Conservation (phyloP, 345 rosid genomes). For the Salix exigua region DNA sequence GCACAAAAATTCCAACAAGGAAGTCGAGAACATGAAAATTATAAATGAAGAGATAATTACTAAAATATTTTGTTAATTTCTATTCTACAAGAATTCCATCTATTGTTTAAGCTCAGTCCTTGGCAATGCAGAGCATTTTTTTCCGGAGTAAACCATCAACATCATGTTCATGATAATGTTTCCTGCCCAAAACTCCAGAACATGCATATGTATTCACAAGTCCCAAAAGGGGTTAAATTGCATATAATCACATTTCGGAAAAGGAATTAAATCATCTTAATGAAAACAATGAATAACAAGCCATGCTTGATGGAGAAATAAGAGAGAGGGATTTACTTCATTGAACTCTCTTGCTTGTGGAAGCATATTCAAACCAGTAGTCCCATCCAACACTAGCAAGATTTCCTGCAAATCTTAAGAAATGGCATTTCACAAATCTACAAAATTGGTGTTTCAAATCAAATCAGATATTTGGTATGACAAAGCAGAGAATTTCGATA, state of each 20-base stretch:
- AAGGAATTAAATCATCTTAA: not conserved
- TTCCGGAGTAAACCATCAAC: not conserved
- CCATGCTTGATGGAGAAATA: not conserved
- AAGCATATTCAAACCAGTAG: slow-evolving; percentile 95
- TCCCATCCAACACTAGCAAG: slow-evolving; percentile 90
- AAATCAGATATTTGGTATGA: not conserved
- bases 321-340: slow-evolving; percentile 50
- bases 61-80: not conserved
- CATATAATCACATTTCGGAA: not conserved
- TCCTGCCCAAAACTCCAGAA: not conserved
- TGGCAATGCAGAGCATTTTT: not conserved
- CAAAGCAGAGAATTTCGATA: not conserved
- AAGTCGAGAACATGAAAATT: not conserved
- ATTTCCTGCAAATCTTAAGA: slow-evolving; percentile 59
- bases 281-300: not conserved
- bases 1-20: not conserved
- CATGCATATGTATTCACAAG: not conserved
- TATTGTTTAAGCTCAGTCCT: not conserved
- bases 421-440: slow-evolving; percentile 4
- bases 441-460: not conserved
- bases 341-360: slow-evolving; percentile 99
- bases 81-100: not conserved
- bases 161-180: not conserved
- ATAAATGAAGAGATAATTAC: not conserved
- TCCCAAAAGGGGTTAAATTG: not conserved